Percentiles rank a stretch among this genome's conserved stretches.
These are phyloP conservation scores for Pilatotrama ljubarskyi DNA, from an alignment of 768 basidiomycete species.

Conservation along the genomic window DNA sequence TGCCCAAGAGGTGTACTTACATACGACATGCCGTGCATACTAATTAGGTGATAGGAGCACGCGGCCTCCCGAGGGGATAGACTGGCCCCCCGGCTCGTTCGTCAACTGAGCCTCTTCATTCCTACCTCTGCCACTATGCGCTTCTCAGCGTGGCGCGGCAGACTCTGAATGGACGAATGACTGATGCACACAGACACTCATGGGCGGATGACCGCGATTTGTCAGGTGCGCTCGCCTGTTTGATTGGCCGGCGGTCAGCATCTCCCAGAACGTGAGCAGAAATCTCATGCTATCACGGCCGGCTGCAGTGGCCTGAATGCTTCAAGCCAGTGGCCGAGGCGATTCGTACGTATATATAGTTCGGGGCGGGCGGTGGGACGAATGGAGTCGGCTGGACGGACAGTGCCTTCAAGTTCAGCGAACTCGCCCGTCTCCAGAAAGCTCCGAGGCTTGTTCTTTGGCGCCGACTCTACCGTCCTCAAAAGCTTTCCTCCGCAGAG, in stretches of 20 bases:
- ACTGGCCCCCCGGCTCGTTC: too few species aligned
- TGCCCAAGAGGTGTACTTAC: neutral
- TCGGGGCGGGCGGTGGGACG: neutral
- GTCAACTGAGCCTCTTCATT: too few species aligned
- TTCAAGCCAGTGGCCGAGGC: neutral
- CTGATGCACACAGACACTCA: neutral
- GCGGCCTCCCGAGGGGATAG: too few species aligned
- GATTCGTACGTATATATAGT: neutral
- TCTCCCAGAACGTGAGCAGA: neutral
- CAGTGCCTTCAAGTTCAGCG: neutral
- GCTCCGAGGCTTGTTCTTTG: neutral
- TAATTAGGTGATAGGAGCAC: too few species aligned
- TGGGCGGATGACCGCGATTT: slow-evolving; percentile 1
- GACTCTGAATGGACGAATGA: neutral
- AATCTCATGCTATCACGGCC: neutral
- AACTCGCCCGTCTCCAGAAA: slow-evolving; percentile 10
- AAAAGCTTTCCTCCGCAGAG: neutral
- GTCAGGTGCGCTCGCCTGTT: neutral
- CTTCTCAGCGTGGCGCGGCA: neutral
- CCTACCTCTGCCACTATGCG: too few species aligned
- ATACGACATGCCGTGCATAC: neutral
- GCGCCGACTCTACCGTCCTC: neutral
- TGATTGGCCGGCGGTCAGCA: slow-evolving; percentile 5
- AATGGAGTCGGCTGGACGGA: neutral
- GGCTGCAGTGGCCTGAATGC: neutral